Evolutionary conservation across 805 yeast species (phyloP).

Genomic region (Martiniozyma abietophila): DNA sequence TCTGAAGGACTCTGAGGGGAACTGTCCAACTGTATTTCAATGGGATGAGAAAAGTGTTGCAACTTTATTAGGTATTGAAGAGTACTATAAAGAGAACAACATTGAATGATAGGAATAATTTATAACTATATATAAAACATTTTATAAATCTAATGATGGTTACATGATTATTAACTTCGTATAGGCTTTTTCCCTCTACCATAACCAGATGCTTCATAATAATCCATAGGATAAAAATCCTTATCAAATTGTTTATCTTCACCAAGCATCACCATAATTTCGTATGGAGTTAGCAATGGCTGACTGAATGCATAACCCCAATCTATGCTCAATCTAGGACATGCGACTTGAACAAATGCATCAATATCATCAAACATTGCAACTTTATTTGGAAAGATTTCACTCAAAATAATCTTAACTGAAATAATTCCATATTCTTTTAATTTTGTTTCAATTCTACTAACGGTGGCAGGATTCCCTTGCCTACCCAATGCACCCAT

Average conservation of each 20-base stretch:
- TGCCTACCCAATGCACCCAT: constrained; percentile 94
- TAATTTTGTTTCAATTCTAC: constrained; percentile 51
- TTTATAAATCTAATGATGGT: background rate
- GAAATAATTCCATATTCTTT: constrained; percentile 50
- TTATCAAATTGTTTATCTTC: constrained; percentile 59
- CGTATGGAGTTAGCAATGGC: constrained; percentile 92
- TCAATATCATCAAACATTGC: constrained; percentile 91
- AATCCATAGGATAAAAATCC: constrained; percentile 88
- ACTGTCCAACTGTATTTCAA: constrained; percentile 27
- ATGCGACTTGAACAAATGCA: constrained; percentile 94
- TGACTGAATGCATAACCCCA: constrained; percentile 98
- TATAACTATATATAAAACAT: background rate
- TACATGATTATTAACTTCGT: constrained; percentile 16
- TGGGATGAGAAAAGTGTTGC: constrained; percentile 57
- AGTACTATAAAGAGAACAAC: constrained; percentile 15
- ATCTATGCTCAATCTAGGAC: constrained; percentile 91
- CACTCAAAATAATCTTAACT: constrained; percentile 78
- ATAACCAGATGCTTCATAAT: constrained; percentile 81
- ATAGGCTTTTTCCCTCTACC: constrained; percentile 76
- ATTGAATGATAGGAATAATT: background rate
- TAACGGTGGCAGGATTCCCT: constrained; percentile 75
- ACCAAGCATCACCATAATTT: constrained; percentile 82
- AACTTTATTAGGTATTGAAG: constrained; percentile 63
- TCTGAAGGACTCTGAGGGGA: constrained; percentile 23
- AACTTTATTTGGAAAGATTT: constrained; percentile 86